phyloP scores from a whole-genome alignment of 768 basidiomycete genomes.

The Lentinula boryana region DNA sequence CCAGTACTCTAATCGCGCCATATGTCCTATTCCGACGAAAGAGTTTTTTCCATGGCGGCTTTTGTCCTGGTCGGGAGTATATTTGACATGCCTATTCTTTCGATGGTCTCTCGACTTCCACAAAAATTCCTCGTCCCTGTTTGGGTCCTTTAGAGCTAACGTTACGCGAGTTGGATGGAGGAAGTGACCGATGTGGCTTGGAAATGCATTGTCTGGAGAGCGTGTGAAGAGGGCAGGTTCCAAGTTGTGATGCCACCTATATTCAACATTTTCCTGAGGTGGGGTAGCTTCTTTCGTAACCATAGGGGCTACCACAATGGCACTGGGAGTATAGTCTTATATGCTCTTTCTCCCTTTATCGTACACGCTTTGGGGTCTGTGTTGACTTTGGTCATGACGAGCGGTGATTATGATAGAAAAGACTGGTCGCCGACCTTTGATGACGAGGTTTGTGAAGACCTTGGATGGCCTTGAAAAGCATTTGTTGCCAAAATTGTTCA shows the following conservation, averaged over 20 bases:
- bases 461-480: too few relatives aligned
- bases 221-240: background rate
- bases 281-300: background rate
- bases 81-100: slow-evolving; percentile 25
- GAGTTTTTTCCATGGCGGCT: slow-evolving; percentile 13
- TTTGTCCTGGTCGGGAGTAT: slow-evolving; percentile 15
- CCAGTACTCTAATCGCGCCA: slow-evolving; percentile 34
- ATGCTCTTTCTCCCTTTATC: too few relatives aligned
- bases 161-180: background rate
- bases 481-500: too few relatives aligned
- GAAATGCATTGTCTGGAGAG: background rate
- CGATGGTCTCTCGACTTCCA: slow-evolving; percentile 39
- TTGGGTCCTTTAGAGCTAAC: background rate
- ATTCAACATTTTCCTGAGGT: background rate
- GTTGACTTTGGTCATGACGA: too few relatives aligned
- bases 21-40: slow-evolving; percentile 17
- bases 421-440: too few relatives aligned
- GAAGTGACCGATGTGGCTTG: background rate
- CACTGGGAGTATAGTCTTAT: too few relatives aligned
- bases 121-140: slow-evolving; percentile 8
- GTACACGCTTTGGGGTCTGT: too few relatives aligned
- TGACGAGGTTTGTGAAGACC: too few relatives aligned
- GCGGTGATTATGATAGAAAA: too few relatives aligned
- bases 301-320: background rate
- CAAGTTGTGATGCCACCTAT: background rate